Evolutionary conservation across 352 stramenopile genomes (phyloP).

Genomic region (Pythium rishiriense): DNA sequence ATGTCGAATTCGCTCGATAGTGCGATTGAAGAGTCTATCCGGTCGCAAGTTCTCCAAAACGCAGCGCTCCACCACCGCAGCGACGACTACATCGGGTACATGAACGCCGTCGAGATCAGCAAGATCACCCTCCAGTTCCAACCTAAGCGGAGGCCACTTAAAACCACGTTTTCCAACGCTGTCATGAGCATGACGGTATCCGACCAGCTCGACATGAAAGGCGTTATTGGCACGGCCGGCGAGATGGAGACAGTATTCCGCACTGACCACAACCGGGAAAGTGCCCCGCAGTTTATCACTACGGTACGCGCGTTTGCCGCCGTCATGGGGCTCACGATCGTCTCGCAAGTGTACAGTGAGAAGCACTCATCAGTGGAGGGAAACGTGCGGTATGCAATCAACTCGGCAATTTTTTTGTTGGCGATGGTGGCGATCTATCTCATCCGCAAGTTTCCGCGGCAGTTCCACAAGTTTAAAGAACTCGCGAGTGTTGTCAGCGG

Average conservation of each 20-base stretch:
- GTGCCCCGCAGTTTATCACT: constrained; percentile 49
- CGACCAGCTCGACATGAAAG: constrained; percentile 31
- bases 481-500: constrained; percentile 28
- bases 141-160: constrained; percentile 27
- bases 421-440: constrained; percentile 33
- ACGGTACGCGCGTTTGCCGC: constrained; percentile 36
- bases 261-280: constrained; percentile 49
- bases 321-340: constrained; percentile 40
- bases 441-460: constrained; percentile 32
- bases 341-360: constrained; percentile 44
- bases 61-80: constrained; percentile 49
- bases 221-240: constrained; percentile 38
- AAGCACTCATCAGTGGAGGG: constrained; percentile 22
- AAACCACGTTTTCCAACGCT: constrained; percentile 9
- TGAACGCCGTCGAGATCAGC: constrained; percentile 63
- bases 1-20: constrained; percentile 40
- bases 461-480: constrained; percentile 42
- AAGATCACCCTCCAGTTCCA: constrained; percentile 50
- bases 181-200: background rate
- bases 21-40: constrained; percentile 56
- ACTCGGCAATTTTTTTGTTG: constrained; percentile 26
- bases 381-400: constrained; percentile 42
- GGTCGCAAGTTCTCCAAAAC: constrained; percentile 29
- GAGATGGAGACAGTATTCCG: constrained; percentile 65
- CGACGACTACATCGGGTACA: constrained; percentile 60